Base-by-base conservation (phyloP, 2,329 filamentous ascomycete genomes). In the Colletotrichum chlorophyti region DNA sequence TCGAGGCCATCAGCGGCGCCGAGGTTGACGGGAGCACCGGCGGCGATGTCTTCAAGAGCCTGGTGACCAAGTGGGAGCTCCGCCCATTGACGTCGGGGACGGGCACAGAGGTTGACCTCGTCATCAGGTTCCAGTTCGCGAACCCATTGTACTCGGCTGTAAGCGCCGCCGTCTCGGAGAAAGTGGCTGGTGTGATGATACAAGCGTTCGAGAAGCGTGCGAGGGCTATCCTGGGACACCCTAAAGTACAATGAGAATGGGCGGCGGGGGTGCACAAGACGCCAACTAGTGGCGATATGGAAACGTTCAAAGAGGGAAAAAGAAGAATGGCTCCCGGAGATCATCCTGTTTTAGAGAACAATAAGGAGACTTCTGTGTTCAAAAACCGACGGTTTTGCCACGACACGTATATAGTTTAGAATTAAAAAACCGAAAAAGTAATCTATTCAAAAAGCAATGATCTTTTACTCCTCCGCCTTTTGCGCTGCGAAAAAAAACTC, bases 191-290 rank as follows among this genome's bases (percentile, higher is more conserved):
- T 4, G 81, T 90, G 63, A 97, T 99, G 93, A 90, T 98, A 64
- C 88, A 91, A 72, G 94, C 95, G 1, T 99, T 99, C 78, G 93
- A 97, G 77, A 84, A 85, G 74, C 83, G 91, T 68, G 93, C 95
- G 6, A 79, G 79, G 69, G 78, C 83, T 66, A 70, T 91, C 43
- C 72, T 84, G 65, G 76, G 74, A 5, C 42, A 31, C 29, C 31
- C 21, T 32, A 63, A 51, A 38, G 58, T 24, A 42, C 35, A 43
- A 7, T 5, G n/a, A n/a, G 17, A 24, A 27, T 24, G 11, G 4
- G 17, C 26, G 12, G 10, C 26, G 26, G 23, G 17, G 10, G 15
- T 37, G 19, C n/a, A 32, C 29, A 24, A 15, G 19, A 43, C 21
- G 24, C 23, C 47, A 15, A 26, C 21, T 31, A 27, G 38, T 51